These are phyloP conservation scores for Davidsoniella neocaledoniae DNA, from an alignment of 2,329 filamentous ascomycete species.

Conservation along the genomic window DNA sequence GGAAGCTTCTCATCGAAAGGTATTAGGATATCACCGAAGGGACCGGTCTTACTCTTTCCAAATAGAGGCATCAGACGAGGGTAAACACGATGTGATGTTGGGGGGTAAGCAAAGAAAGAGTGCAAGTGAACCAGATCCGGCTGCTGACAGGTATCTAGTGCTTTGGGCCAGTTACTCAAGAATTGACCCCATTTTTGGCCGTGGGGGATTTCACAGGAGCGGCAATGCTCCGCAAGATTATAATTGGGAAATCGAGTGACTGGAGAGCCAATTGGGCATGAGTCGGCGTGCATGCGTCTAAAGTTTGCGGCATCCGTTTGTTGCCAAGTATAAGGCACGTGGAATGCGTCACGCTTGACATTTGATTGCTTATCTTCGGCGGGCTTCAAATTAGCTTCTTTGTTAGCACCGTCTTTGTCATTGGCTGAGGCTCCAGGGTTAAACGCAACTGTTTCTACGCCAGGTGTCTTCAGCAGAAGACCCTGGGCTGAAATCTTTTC, in stretches of 20 bases:
- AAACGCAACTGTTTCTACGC: neutral
- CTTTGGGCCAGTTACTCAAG: constrained; percentile 45
- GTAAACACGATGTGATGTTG: constrained; percentile 39
- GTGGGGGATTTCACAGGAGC: constrained; percentile 17
- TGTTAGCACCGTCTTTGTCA: no score
- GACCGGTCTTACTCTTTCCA: constrained; percentile 53
- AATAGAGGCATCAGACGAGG: constrained; percentile 57
- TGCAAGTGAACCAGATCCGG: constrained; percentile 60
- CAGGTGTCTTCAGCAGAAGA: neutral
- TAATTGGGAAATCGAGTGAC: constrained; percentile 15
- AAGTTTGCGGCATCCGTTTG: constrained; percentile 16
- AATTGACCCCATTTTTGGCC: constrained; percentile 47
- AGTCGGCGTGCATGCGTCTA: constrained; percentile 27
- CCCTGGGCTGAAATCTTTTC: constrained; percentile 1
- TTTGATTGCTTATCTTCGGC: neutral
- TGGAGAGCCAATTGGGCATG: constrained; percentile 46
- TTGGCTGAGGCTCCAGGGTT: neutral
- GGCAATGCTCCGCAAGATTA: constrained; percentile 7
- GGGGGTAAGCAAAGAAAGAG: constrained; percentile 49
- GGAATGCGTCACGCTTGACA: neutral
- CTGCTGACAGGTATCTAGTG: constrained; percentile 56
- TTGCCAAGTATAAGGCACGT: constrained; percentile 3
- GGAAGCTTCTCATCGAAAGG: constrained; percentile 28
- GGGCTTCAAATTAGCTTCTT: no score
- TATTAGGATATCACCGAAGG: constrained; percentile 63